These are phyloP conservation scores for Solanum gracilifrons DNA, from an alignment of 257 asterid genomes.

Conservation along the genomic window DNA sequence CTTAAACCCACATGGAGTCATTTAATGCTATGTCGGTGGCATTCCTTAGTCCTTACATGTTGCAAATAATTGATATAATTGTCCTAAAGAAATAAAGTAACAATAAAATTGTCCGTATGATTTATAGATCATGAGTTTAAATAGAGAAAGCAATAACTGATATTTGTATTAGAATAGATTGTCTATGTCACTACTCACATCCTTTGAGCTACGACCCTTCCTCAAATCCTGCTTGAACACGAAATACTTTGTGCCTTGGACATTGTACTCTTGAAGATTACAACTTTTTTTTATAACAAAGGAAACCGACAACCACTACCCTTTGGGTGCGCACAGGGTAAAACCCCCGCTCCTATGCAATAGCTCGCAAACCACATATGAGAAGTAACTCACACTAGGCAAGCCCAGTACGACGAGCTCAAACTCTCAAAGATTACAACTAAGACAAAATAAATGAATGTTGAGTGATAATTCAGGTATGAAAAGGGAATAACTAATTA, in stretches of 20 bases:
- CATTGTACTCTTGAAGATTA: background rate
- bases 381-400: background rate
- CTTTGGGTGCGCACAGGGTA: background rate
- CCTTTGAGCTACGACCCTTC: background rate
- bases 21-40: background rate
- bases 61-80: background rate
- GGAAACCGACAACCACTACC: fast-evolving
- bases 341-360: background rate
- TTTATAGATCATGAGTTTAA: background rate
- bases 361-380: no score
- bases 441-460: background rate
- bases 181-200: background rate
- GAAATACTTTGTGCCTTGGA: background rate
- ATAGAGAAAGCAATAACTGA: background rate
- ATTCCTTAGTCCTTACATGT: background rate
- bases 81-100: background rate
- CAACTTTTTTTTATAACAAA: no score
- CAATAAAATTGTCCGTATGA: background rate
- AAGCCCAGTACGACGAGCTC: background rate
- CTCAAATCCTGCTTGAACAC: background rate
- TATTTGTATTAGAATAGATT: background rate
- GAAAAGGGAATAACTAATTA: background rate
- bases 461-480: background rate
- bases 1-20: background rate
- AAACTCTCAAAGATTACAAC: no score